A percentile compares a stretch with the other conserved stretches of the same genome.
Evolutionary conservation across 208 protist species (phyloP).

Genomic region (Crithidia expoeki): DNA sequence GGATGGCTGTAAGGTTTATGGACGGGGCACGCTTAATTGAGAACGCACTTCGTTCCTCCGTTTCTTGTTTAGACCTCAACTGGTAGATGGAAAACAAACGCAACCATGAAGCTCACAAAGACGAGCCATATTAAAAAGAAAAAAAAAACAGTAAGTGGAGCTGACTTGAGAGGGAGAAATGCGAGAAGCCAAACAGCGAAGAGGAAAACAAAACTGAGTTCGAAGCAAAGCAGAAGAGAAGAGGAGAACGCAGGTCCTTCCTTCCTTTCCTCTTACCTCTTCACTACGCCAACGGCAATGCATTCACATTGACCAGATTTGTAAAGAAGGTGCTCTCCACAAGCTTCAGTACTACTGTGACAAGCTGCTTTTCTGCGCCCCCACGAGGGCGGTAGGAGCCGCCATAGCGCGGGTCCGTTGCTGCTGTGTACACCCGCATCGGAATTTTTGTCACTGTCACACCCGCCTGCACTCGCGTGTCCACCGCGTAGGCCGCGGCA

Average conservation of each 20-base stretch:
- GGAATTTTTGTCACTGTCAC: conserved; percentile 26
- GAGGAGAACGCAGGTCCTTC: background rate
- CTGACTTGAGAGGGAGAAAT: too few species aligned
- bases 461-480: conserved; percentile 17
- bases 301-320: conserved; percentile 39
- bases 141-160: too few species aligned
- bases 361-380: conserved; percentile 11
- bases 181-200: too few species aligned
- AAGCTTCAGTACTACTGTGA: conserved; percentile 47
- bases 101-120: too few species aligned
- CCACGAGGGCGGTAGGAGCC: conserved; percentile 36
- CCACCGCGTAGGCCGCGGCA: conserved; percentile 27
- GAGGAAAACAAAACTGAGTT: too few species aligned
- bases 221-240: too few species aligned
- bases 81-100: too few species aligned
- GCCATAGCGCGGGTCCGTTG: background rate
- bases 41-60: too few species aligned
- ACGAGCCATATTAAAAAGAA: too few species aligned
- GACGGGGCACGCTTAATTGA: too few species aligned
- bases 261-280: background rate
- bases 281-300: conserved; percentile 13
- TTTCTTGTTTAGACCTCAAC: too few species aligned
- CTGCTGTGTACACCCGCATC: conserved; percentile 38
- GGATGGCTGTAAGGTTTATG: too few species aligned
- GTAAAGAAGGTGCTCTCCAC: conserved; percentile 39